Evolutionary conservation across 176 grass and related monocot genomes (phyloP).

Genomic region (Musa schizocarpa): DNA sequence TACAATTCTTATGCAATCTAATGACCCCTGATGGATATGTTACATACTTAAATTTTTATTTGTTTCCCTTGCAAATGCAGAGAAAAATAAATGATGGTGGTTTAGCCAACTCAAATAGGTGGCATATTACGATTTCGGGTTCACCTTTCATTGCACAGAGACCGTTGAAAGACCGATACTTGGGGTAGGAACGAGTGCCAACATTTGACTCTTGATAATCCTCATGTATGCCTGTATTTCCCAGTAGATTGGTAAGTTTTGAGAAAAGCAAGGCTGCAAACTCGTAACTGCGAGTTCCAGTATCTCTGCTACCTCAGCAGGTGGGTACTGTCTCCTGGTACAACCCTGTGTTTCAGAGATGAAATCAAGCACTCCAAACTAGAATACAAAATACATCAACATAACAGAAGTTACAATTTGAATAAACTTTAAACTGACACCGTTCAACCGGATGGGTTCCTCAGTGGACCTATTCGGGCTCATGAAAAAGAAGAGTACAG

Average conservation of each 20-base stretch:
- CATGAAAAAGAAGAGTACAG: no score
- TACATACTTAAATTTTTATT: no score
- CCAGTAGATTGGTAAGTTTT: conserved; percentile 27
- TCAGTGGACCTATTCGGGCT: no score
- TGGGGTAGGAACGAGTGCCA: neutral
- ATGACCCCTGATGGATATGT: no score
- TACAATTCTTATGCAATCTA: no score
- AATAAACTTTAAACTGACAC: neutral
- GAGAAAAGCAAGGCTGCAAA: conserved; percentile 36
- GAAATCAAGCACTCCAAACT: neutral
- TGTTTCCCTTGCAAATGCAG: no score
- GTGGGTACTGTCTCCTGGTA: conserved; percentile 27
- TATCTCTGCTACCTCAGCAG: conserved; percentile 31
- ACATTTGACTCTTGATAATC: conserved; percentile 14
- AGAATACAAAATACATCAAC: neutral
- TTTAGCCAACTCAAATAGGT: neutral
- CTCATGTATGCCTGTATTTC: conserved; percentile 5
- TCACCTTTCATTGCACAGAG: neutral
- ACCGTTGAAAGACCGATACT: neutral
- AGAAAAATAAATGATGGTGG: no score
- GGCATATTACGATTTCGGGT: neutral
- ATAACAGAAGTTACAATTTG: neutral
- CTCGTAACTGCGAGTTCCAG: conserved; percentile 36
- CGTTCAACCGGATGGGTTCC: no score
- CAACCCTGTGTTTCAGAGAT: conserved; percentile 25